These are phyloP conservation scores for Fusarium equiseti DNA, from an alignment of 2,329 filamentous ascomycete species.

Conservation along the genomic window DNA sequence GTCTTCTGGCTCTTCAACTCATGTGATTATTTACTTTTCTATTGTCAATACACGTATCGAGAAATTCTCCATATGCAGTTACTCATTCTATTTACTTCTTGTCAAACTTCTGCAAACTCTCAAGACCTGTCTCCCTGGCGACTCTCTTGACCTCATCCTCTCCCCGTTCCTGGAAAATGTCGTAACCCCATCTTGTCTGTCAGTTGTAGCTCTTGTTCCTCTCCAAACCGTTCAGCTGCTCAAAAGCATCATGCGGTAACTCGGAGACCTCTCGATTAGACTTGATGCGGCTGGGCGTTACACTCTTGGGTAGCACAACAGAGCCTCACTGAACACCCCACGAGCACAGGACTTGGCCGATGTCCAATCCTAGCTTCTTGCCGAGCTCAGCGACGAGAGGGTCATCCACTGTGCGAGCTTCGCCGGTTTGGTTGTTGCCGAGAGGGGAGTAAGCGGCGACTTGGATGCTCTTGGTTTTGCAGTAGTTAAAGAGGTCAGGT, in stretches of 20 bases:
- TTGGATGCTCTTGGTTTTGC: slow-evolving; percentile 1
- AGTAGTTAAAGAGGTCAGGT: slow-evolving; percentile 1
- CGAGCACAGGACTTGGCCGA: slow-evolving; percentile 62
- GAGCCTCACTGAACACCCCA: slow-evolving; percentile 67
- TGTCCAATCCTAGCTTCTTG: slow-evolving; percentile 60
- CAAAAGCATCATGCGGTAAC: slow-evolving; percentile 7
- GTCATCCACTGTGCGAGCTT: slow-evolving; percentile 63
- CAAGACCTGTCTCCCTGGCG: slow-evolving; percentile 7
- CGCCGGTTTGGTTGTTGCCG: slow-evolving; percentile 59
- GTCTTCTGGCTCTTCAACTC: neutral
- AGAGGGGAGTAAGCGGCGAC: slow-evolving; percentile 30
- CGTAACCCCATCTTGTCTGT: slow-evolving; percentile 20
- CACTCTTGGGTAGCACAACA: slow-evolving; percentile 66
- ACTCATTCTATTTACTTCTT: neutral
- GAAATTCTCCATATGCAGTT: neutral
- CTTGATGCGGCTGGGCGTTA: slow-evolving; percentile 63
- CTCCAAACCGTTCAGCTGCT: slow-evolving; percentile 19
- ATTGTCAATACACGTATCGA: neutral
- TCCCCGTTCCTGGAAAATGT: slow-evolving; percentile 30
- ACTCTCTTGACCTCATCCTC: slow-evolving; percentile 5
- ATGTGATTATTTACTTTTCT: neutral
- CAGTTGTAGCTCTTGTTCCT: slow-evolving; percentile 26
- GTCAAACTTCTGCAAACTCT: slow-evolving; percentile 13
- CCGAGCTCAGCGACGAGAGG: slow-evolving; percentile 62
- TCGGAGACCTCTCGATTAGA: slow-evolving; percentile 56